These are phyloP conservation scores for Cornus kousa DNA, from an alignment of 148 eudicot species.

Conservation along the genomic window DNA sequence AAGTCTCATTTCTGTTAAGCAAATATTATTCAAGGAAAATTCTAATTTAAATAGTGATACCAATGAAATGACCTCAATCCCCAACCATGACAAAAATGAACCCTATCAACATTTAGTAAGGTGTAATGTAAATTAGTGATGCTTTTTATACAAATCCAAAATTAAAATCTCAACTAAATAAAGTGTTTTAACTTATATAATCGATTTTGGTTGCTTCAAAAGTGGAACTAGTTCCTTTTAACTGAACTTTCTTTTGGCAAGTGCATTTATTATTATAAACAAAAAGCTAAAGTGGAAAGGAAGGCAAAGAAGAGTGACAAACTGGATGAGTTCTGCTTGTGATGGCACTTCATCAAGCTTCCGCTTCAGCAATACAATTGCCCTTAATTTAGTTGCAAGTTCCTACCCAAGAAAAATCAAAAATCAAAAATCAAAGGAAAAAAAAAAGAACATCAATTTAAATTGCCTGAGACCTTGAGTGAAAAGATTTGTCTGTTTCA, in stretches of 20 bases:
- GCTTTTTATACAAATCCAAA: neutral
- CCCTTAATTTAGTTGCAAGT: slow-evolving; percentile 50
- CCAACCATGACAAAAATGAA: neutral
- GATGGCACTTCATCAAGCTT: slow-evolving; percentile 59
- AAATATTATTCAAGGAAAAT: too few species aligned
- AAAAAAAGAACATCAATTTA: too few species aligned
- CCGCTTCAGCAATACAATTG: slow-evolving; percentile 45
- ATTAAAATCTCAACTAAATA: neutral
- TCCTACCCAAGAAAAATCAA: slow-evolving; percentile 42
- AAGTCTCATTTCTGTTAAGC: neutral
- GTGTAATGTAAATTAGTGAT: neutral
- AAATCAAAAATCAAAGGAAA: too few species aligned
- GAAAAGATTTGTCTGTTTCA: neutral
- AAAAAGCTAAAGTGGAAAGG: neutral
- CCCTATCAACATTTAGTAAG: neutral
- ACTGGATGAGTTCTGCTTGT: slow-evolving; percentile 67
- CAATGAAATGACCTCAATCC: neutral
- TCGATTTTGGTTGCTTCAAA: neutral
- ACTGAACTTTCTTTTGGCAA: neutral
- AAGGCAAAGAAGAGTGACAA: slow-evolving; percentile 18
- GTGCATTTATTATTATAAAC: neutral
- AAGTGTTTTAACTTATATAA: too few species aligned
- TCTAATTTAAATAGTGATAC: neutral
- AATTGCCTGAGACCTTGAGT: neutral
- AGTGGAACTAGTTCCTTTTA: neutral